phyloP scores from a whole-genome alignment of 768 basidiomycete species.

The Lentinula sp. region DNA sequence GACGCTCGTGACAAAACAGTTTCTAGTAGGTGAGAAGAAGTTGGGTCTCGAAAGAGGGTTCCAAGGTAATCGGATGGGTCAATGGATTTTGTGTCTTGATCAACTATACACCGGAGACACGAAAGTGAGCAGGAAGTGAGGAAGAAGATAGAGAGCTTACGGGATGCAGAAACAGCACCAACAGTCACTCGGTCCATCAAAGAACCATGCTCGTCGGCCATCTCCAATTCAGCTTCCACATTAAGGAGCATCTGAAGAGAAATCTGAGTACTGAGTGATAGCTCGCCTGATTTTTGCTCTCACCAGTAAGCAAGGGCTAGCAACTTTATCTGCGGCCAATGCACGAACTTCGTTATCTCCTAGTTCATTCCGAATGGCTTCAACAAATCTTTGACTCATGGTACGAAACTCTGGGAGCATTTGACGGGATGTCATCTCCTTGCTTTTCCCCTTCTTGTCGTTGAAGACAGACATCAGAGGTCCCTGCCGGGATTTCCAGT shows the following conservation, averaged over 20 bases:
- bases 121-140: neutral
- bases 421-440: slow-evolving; percentile 16
- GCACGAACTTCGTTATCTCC: slow-evolving; percentile 72
- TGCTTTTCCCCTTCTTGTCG: slow-evolving; percentile 33
- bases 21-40: slow-evolving; percentile 89
- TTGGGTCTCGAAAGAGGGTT: slow-evolving; percentile 78
- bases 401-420: slow-evolving; percentile 44
- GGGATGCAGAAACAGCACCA: slow-evolving; percentile 61
- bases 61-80: slow-evolving; percentile 74
- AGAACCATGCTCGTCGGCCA: slow-evolving; percentile 55
- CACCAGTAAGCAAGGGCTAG: slow-evolving; percentile 74
- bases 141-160: slow-evolving; percentile 34
- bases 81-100: slow-evolving; percentile 25
- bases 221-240: slow-evolving; percentile 66
- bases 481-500: slow-evolving; percentile 79
- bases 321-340: slow-evolving; percentile 68
- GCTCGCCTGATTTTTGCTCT: slow-evolving; percentile 7
- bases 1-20: slow-evolving; percentile 64
- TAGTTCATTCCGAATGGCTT: slow-evolving; percentile 43
- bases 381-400: slow-evolving; percentile 42
- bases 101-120: slow-evolving; percentile 24
- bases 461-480: slow-evolving; percentile 75
- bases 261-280: slow-evolving; percentile 6
- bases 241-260: slow-evolving; percentile 67
- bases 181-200: slow-evolving; percentile 78